These are phyloP conservation scores for Musa acuminata DNA, from an alignment of 176 grass and related monocot species.

Conservation along the genomic window DNA sequence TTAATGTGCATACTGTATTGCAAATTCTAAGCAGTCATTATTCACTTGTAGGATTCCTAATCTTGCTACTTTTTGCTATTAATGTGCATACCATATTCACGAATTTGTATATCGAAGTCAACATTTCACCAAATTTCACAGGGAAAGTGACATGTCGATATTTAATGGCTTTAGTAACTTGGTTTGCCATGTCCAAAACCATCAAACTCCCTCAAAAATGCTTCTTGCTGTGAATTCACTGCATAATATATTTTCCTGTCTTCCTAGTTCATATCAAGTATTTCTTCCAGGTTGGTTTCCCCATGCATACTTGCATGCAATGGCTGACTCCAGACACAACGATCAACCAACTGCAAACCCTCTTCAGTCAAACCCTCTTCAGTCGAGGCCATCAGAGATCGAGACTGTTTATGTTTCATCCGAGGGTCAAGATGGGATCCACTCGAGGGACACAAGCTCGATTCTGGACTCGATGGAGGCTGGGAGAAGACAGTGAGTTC, in stretches of 20 bases:
- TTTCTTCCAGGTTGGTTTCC: conserved; percentile 12
- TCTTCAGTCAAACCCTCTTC: too few relatives aligned
- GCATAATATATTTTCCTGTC: not conserved
- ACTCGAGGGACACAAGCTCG: not conserved
- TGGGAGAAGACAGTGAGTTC: not conserved
- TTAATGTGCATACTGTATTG: too few relatives aligned
- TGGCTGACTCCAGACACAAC: not conserved
- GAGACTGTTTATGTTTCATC: conserved; percentile 5
- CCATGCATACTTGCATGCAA: conserved; percentile 11
- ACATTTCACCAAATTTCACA: too few relatives aligned
- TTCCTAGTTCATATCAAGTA: too few relatives aligned
- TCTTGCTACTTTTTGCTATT: too few relatives aligned
- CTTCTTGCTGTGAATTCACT: not conserved
- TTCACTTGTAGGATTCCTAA: too few relatives aligned
- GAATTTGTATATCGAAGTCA: too few relatives aligned
- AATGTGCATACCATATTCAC: too few relatives aligned
- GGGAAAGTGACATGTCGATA: too few relatives aligned
- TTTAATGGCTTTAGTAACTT: not conserved
- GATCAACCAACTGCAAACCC: not conserved
- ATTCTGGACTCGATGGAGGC: conserved; percentile 2
- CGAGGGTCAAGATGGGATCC: not conserved
- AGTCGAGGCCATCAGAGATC: not conserved
- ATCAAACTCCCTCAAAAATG: too few relatives aligned
- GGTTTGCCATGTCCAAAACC: not conserved
- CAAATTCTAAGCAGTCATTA: too few relatives aligned